Conservation (phyloP, 2,329 filamentous ascomycete genomes). For the Cyclaneusma minus region DNA sequence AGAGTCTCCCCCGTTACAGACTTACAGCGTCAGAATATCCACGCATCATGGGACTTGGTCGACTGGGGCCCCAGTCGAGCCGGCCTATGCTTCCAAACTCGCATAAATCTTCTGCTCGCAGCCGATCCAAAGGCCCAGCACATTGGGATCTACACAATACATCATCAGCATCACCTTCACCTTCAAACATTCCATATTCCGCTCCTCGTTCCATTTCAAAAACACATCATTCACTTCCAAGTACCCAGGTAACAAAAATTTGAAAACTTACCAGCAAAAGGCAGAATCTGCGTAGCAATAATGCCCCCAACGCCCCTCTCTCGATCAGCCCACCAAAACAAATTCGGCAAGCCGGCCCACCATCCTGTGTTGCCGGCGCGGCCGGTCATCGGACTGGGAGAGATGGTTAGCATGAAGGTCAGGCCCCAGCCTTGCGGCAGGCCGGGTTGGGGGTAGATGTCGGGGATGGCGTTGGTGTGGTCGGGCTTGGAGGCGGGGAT, state of each 20-base stretch:
- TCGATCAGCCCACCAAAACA: conserved; percentile 48
- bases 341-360: conserved; percentile 45
- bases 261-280: no score
- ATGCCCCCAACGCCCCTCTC: conserved; percentile 41
- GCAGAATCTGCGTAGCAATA: conserved; percentile 32
- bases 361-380: conserved; percentile 31
- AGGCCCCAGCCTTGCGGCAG: conserved; percentile 50
- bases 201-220: conserved; percentile 46
- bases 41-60: no score
- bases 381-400: conserved; percentile 31
- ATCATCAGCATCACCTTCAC: conserved; percentile 34
- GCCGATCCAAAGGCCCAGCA: conserved; percentile 6
- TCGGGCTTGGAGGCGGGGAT: conserved; percentile 31
- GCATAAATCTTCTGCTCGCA: conserved; percentile 1
- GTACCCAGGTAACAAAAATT: no score
- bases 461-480: conserved; percentile 28
- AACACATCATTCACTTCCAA: no score
- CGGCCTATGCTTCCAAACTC: no score
- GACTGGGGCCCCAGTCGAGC: no score
- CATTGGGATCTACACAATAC: conserved; percentile 23
- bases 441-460: conserved; percentile 30
- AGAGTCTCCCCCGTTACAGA: no score
- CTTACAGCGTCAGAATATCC: no score
- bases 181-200: conserved; percentile 39
- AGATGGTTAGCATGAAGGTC: conserved; percentile 34